Evolutionary conservation across 805 yeast species (phyloP).

Genomic region (Kazachstania bromeliacearum): DNA sequence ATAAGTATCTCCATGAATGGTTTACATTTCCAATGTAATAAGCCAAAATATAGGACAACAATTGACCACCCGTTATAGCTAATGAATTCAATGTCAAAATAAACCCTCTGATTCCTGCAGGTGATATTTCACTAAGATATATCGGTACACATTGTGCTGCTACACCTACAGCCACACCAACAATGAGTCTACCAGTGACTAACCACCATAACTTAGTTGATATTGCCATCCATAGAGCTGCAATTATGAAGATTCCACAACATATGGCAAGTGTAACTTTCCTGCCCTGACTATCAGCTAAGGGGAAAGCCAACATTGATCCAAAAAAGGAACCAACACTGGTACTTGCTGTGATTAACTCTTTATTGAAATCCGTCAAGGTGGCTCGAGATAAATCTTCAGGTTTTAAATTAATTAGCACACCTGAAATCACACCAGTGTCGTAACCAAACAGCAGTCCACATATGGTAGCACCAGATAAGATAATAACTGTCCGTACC

Average conservation of each 20-base stretch:
- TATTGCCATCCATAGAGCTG: conserved; percentile 43
- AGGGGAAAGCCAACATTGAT: conserved; percentile 39
- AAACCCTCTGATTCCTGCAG: conserved; percentile 33
- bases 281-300: conserved; percentile 44
- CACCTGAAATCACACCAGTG: conserved; percentile 56
- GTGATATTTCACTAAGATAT: conserved; percentile 44
- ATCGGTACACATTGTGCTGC: conserved; percentile 61
- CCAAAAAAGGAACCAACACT: conserved; percentile 49
- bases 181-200: conserved; percentile 47
- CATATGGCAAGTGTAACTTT: conserved; percentile 32
- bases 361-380: conserved; percentile 33
- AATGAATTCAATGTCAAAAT: conserved; percentile 32
- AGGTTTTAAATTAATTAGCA: conserved; percentile 39
- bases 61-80: conserved; percentile 44
- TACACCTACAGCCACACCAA: conserved; percentile 68
- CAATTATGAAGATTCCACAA: conserved; percentile 37
- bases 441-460: conserved; percentile 58
- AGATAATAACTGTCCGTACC: conserved; percentile 12
- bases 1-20: conserved; percentile 33
- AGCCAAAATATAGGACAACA: conserved; percentile 32
- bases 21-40: conserved; percentile 17
- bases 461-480: conserved; percentile 40
- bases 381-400: conserved; percentile 27
- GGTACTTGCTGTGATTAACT: conserved; percentile 35
- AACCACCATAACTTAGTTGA: conserved; percentile 33